These are phyloP conservation scores for Physcomitrellopsis africana DNA, from an alignment of 225 moss, liverwort and hornwort species.

Conservation along the genomic window DNA sequence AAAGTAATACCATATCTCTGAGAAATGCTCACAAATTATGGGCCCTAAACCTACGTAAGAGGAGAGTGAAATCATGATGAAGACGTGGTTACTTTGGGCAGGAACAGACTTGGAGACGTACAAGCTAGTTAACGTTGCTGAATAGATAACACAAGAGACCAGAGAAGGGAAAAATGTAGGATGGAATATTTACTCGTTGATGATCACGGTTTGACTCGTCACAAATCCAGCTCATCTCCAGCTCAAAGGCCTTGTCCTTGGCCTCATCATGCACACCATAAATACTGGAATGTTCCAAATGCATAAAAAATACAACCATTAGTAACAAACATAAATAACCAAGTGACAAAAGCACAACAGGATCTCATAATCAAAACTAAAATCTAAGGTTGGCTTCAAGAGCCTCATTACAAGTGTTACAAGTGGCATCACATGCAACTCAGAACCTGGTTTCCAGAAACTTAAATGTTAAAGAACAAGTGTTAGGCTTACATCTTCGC, in stretches of 20 bases:
- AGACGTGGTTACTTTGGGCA: neutral
- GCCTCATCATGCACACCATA: constrained; percentile 94
- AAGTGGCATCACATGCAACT: constrained; percentile 50
- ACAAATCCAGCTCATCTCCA: constrained; percentile 97
- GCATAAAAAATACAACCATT: neutral
- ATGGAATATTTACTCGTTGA: constrained; percentile 61
- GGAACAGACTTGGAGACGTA: neutral
- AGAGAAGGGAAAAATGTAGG: neutral
- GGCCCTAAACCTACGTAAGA: neutral
- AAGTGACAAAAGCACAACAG: neutral
- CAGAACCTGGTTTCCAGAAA: constrained; percentile 47
- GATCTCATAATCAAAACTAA: constrained; percentile 3
- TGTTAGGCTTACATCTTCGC: constrained; percentile 75
- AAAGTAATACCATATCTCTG: neutral
- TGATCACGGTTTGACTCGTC: constrained; percentile 88
- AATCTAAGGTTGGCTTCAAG: neutral
- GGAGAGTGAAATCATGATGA: neutral
- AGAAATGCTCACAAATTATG: constrained; percentile 5
- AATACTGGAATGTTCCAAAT: constrained; percentile 37
- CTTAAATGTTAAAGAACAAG: neutral
- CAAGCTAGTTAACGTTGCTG: neutral
- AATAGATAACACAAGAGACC: neutral
- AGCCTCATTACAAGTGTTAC: constrained; percentile 3
- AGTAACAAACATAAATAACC: constrained; percentile 4
- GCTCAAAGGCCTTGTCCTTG: constrained; percentile 96